Evolutionary conservation across 768 basidiomycete genomes (phyloP).

Genomic region (Cystofilobasidium capitatum): DNA sequence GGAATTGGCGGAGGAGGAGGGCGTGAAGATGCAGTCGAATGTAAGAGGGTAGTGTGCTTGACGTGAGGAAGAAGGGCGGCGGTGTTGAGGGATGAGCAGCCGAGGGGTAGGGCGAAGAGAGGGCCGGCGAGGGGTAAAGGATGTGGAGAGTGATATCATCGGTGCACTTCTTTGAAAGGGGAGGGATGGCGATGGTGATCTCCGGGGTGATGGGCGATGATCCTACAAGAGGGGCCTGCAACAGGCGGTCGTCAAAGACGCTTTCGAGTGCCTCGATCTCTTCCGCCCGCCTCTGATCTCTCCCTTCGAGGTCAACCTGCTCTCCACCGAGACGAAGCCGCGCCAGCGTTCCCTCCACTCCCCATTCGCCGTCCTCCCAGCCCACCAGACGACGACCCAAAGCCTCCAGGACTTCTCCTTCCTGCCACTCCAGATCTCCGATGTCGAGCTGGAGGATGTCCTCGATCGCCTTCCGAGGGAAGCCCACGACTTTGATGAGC

Average conservation of each 20-base stretch:
- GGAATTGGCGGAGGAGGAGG: slow-evolving; percentile 51
- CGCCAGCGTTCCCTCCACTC: slow-evolving; percentile 29
- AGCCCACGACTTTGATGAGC: slow-evolving; percentile 72
- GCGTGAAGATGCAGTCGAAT: slow-evolving; percentile 72
- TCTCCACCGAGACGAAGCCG: slow-evolving; percentile 27
- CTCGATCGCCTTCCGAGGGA: slow-evolving; percentile 61
- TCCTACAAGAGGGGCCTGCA: slow-evolving; percentile 29
- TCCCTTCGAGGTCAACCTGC: slow-evolving; percentile 30
- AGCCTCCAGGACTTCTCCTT: slow-evolving; percentile 45
- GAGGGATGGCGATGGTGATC: slow-evolving; percentile 48
- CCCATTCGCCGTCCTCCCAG: slow-evolving; percentile 37
- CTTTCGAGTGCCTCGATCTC: slow-evolving; percentile 40
- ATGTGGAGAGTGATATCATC: slow-evolving; percentile 53
- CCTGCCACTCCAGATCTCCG: slow-evolving; percentile 40
- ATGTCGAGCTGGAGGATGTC: slow-evolving; percentile 40
- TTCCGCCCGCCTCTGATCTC: slow-evolving; percentile 36
- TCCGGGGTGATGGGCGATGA: slow-evolving; percentile 29
- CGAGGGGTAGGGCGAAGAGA: slow-evolving; percentile 44
- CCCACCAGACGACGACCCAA: slow-evolving; percentile 43
- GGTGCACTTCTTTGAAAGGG: neutral
- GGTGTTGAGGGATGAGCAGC: slow-evolving; percentile 42
- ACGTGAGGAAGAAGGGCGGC: slow-evolving; percentile 66
- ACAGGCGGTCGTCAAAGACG: slow-evolving; percentile 37
- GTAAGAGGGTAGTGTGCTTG: slow-evolving; percentile 61
- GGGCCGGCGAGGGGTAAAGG: slow-evolving; percentile 44